Percentiles rank a stretch among this genome's conserved stretches.
Evolutionary conservation across 179 eudicot species (phyloP).

Genomic region (Silene vulgaris): DNA sequence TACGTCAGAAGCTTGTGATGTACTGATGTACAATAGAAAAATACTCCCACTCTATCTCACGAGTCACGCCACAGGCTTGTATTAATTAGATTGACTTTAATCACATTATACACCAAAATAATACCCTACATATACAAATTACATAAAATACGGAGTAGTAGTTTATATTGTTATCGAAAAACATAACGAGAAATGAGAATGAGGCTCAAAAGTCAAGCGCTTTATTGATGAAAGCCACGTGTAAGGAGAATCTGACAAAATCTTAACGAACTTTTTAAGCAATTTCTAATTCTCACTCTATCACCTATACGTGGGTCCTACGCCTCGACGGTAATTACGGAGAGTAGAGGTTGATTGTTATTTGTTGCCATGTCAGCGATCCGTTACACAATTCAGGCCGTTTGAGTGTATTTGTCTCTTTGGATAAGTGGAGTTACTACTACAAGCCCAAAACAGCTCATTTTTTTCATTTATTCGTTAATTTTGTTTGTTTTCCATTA

Average conservation of each 20-base stretch:
- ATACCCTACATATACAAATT: too few relatives aligned
- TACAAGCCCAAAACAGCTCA: background rate
- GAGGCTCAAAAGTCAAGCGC: background rate
- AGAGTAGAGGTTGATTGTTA: background rate
- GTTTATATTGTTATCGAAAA: too few relatives aligned
- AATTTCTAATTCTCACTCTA: background rate
- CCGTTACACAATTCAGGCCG: slow-evolving; percentile 21
- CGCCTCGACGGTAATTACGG: background rate
- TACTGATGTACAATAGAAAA: too few relatives aligned
- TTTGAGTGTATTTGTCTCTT: slow-evolving; percentile 22
- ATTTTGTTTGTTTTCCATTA: slow-evolving; percentile 12
- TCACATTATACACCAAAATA: too few relatives aligned
- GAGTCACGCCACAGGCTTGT: too few relatives aligned
- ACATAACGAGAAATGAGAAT: background rate
- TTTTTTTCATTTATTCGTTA: slow-evolving; percentile 16
- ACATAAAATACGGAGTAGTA: too few relatives aligned
- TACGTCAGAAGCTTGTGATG: too few relatives aligned
- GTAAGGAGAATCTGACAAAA: slow-evolving; percentile 3
- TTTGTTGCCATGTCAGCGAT: slow-evolving; percentile 28
- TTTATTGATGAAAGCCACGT: slow-evolving; percentile 20
- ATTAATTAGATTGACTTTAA: too few relatives aligned
- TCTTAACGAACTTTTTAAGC: slow-evolving; percentile 10
- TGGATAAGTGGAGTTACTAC: background rate
- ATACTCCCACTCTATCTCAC: too few relatives aligned
- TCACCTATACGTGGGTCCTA: background rate